These are phyloP conservation scores for Diplotaxis tenuifolia DNA, from an alignment of 345 rosid species.

Conservation along the genomic window DNA sequence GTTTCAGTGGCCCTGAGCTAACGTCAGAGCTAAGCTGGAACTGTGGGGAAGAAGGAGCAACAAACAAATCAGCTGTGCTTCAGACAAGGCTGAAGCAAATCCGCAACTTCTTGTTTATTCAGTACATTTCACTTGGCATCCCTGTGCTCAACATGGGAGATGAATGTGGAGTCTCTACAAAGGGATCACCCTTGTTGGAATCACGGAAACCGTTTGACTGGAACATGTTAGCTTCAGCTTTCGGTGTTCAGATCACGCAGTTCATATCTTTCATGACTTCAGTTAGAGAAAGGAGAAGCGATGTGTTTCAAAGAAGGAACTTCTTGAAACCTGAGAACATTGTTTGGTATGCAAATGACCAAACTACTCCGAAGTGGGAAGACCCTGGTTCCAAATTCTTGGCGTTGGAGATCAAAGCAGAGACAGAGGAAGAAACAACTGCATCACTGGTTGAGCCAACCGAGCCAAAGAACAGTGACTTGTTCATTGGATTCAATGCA, in stretches of 20 bases:
- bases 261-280: conserved; percentile 72
- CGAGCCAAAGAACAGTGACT: conserved; percentile 41
- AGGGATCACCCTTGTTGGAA: conserved; percentile 58
- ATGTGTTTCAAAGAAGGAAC: conserved; percentile 59
- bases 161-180: conserved; percentile 81
- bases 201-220: conserved; percentile 65
- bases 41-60: conserved; percentile 94
- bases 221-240: conserved; percentile 59
- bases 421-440: conserved; percentile 35
- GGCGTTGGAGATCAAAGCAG: conserved; percentile 66
- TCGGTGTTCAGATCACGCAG: conserved; percentile 61
- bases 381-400: conserved; percentile 66
- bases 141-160: conserved; percentile 96
- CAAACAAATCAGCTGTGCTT: conserved; percentile 58
- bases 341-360: conserved; percentile 71
- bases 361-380: conserved; percentile 73
- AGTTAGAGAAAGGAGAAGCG: conserved; percentile 59
- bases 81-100: conserved; percentile 84
- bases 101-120: conserved; percentile 72
- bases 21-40: conserved; percentile 89
- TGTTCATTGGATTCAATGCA: conserved; percentile 70
- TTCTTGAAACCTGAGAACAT: conserved; percentile 74
- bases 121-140: conserved; percentile 70
- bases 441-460: conserved; percentile 36
- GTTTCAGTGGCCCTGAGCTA: conserved; percentile 59